A percentile compares a stretch with the other conserved stretches of the same genome.
These are phyloP conservation scores for Cercospora zeae-maydis DNA, from an alignment of 2,329 filamentous ascomycete genomes.

Conservation along the genomic window DNA sequence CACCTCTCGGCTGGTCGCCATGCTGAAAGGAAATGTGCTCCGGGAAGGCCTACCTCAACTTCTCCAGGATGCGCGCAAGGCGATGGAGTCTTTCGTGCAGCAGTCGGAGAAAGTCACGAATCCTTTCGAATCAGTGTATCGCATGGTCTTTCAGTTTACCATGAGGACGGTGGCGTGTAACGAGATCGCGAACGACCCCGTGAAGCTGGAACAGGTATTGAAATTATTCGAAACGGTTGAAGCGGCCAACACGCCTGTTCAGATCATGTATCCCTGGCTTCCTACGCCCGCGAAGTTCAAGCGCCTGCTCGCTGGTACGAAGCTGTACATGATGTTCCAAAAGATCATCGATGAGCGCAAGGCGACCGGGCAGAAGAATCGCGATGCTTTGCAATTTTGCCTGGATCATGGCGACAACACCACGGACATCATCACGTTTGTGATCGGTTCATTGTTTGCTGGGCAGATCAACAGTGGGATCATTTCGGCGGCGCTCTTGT, in stretches of 20 bases:
- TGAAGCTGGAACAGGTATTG: constrained; percentile 44
- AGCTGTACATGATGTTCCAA: constrained; percentile 50
- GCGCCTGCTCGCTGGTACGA: constrained; percentile 46
- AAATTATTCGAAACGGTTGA: constrained; percentile 50
- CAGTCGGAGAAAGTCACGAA: constrained; percentile 43
- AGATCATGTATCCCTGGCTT: constrained; percentile 54
- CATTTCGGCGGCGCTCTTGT: constrained; percentile 53
- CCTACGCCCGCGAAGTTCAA: constrained; percentile 45
- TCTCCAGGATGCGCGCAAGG: constrained; percentile 42
- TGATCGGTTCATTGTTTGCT: constrained; percentile 54
- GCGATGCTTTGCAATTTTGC: constrained; percentile 54
- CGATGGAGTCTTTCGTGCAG: constrained; percentile 40
- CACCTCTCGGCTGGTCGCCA: constrained; percentile 23
- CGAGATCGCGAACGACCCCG: constrained; percentile 51
- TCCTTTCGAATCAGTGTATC: constrained; percentile 54
- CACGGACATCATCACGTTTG: constrained; percentile 41
- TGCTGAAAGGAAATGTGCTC: constrained; percentile 32
- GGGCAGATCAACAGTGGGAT: constrained; percentile 57
- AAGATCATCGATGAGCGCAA: constrained; percentile 48
- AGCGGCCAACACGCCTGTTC: constrained; percentile 40
- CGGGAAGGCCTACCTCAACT: constrained; percentile 41
- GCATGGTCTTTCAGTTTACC: constrained; percentile 55
- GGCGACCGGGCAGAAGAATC: constrained; percentile 41
- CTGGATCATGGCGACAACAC: constrained; percentile 52
- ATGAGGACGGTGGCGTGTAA: constrained; percentile 54